phyloP scores from a whole-genome alignment of 148 eudicot species.

The Cornus florida region DNA sequence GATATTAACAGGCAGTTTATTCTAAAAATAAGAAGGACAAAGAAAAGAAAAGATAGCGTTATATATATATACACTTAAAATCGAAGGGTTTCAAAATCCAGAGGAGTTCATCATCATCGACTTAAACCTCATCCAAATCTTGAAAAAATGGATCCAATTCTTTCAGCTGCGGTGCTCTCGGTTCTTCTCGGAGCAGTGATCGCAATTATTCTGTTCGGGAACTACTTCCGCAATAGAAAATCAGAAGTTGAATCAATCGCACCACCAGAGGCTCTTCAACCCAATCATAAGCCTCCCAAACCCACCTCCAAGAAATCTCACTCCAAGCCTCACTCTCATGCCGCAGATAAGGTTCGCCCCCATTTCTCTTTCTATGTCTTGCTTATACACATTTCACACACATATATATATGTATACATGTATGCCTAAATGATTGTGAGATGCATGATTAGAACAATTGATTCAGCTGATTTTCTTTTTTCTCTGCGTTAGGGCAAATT shows the following conservation, averaged over 20 bases:
- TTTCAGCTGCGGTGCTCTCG: slow-evolving; percentile 53
- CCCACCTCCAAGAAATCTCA: slow-evolving; percentile 54
- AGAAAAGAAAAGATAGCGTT: too few species aligned
- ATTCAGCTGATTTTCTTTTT: neutral
- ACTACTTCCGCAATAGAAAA: slow-evolving; percentile 69
- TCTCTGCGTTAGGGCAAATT: too few species aligned
- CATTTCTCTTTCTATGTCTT: neutral
- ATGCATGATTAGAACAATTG: neutral
- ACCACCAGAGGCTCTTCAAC: slow-evolving; percentile 36
- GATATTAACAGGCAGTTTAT: too few species aligned
- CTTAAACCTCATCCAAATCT: too few species aligned
- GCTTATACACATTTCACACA: neutral
- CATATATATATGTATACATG: neutral
- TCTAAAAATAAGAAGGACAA: too few species aligned
- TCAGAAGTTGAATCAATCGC: slow-evolving; percentile 74
- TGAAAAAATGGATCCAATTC: slow-evolving; percentile 51
- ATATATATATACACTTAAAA: too few species aligned
- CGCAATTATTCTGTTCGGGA: slow-evolving; percentile 58
- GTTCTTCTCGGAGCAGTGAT: slow-evolving; percentile 53
- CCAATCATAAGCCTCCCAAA: slow-evolving; percentile 34
- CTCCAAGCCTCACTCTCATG: slow-evolving; percentile 54
- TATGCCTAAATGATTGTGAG: neutral
- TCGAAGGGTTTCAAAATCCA: too few species aligned
- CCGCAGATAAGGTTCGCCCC: slow-evolving; percentile 63
- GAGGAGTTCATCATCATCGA: too few species aligned